Conservation (phyloP, 1,284 basidiomycete species). For the Rhodotorula mucilaginosa region DNA sequence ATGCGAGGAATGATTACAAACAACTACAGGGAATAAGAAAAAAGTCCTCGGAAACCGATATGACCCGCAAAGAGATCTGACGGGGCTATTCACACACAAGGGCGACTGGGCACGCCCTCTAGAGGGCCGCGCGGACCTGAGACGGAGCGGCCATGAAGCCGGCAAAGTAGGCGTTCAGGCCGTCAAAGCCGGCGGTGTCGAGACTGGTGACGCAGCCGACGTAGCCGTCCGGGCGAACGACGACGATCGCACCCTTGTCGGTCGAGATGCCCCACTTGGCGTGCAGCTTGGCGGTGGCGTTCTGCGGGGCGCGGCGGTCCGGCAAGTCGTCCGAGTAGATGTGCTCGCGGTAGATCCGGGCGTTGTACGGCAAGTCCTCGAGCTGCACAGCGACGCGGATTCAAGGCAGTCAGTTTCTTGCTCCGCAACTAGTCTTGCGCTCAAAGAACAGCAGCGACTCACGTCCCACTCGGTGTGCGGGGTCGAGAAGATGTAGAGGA, state of each 20-base stretch:
- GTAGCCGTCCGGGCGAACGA: conserved; percentile 46
- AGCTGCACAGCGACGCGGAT: conserved; percentile 9
- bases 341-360: conserved; percentile 38
- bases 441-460: background rate
- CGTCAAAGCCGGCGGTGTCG: conserved; percentile 39
- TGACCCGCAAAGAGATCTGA: no score
- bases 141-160: conserved; percentile 21
- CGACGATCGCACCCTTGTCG: conserved; percentile 43
- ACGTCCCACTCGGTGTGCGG: conserved; percentile 46
- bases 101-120: no score
- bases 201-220: conserved; percentile 42
- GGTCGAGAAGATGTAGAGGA: conserved; percentile 41
- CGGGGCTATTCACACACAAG: no score
- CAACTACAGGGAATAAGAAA: background rate
- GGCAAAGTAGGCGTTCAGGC: conserved; percentile 44
- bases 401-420: no score
- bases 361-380: conserved; percentile 38
- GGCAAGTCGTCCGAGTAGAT: conserved; percentile 43
- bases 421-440: no score
- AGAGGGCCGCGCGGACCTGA: no score
- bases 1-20: background rate
- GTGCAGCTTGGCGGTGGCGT: conserved; percentile 38
- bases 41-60: background rate
- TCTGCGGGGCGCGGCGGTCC: conserved; percentile 38
- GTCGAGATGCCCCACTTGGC: conserved; percentile 44